These are phyloP conservation scores for Abrus pulchellus DNA, from an alignment of 306 rosid species.

Conservation along the genomic window DNA sequence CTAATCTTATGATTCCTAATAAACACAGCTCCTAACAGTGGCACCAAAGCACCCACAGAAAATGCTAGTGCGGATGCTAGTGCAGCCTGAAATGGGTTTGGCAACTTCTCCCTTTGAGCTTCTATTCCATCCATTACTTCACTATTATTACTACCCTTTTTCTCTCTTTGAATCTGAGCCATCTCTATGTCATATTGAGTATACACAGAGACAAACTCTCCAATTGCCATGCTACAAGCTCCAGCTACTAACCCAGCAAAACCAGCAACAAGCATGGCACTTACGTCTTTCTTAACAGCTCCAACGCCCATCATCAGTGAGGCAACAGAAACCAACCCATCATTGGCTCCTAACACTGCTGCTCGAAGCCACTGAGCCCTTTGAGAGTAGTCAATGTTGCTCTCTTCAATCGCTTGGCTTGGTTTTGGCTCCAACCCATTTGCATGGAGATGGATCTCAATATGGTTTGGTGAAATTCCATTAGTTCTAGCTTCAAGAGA, in stretches of 20 bases:
- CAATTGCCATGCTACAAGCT: constrained; percentile 84
- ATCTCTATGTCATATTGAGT: constrained; percentile 79
- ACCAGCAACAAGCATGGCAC: constrained; percentile 74
- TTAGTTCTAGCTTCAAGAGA: constrained; percentile 46
- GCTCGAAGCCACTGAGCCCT: constrained; percentile 83
- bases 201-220: constrained; percentile 83
- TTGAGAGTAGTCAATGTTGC: constrained; percentile 55
- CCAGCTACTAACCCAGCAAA: constrained; percentile 81
- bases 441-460: constrained; percentile 54
- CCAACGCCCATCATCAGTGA: constrained; percentile 83
- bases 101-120: constrained; percentile 55
- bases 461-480: constrained; percentile 44
- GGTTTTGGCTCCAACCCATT: constrained; percentile 44
- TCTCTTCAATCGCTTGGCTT: constrained; percentile 39
- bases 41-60: constrained; percentile 67
- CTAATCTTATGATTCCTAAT: constrained; percentile 55
- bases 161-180: constrained; percentile 56
- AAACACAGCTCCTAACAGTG: constrained; percentile 70
- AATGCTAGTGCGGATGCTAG: constrained; percentile 75
- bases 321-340: constrained; percentile 72
- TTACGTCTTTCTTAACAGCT: constrained; percentile 63
- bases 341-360: constrained; percentile 77
- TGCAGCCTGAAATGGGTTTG: constrained; percentile 77
- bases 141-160: background rate
- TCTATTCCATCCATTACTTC: background rate